These are phyloP conservation scores for Fonsecaea pedrosoi DNA, from an alignment of 2,329 filamentous ascomycete genomes.

Conservation along the genomic window DNA sequence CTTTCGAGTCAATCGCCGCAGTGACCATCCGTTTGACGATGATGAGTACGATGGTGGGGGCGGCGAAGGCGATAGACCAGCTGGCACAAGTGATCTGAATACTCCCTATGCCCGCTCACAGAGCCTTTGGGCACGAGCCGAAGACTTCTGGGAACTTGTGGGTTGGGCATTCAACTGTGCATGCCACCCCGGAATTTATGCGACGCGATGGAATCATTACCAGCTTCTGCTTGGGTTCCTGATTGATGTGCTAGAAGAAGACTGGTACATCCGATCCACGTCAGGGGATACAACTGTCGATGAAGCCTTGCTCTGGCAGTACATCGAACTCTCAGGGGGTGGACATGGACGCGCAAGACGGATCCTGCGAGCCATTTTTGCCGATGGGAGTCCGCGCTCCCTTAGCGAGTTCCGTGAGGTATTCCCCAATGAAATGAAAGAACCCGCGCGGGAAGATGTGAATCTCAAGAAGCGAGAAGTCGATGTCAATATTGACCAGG, in stretches of 20 bases:
- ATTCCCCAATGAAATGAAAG: constrained; percentile 54
- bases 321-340: constrained; percentile 45
- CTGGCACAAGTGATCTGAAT: constrained; percentile 56
- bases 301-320: constrained; percentile 53
- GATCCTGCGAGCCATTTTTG: constrained; percentile 56
- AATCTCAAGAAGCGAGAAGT: constrained; percentile 50
- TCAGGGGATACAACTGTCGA: constrained; percentile 39
- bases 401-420: constrained; percentile 54
- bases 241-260: constrained; percentile 53
- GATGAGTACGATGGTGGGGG: constrained; percentile 44
- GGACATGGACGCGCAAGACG: constrained; percentile 48
- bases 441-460: constrained; percentile 40
- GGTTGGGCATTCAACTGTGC: constrained; percentile 97
- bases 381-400: constrained; percentile 49
- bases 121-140: constrained; percentile 75
- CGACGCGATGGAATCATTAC: constrained; percentile 80
- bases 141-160: constrained; percentile 86
- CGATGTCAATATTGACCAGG: constrained; percentile 54
- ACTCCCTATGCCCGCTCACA: constrained; percentile 67
- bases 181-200: constrained; percentile 56
- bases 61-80: constrained; percentile 44
- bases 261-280: constrained; percentile 47
- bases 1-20: constrained; percentile 20
- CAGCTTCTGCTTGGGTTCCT: constrained; percentile 79
- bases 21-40: constrained; percentile 11